Percentiles rank a stretch among this genome's conserved stretches.
Evolutionary conservation across 768 basidiomycete genomes (phyloP).

Genomic region (Cystofilobasidium ferigula): DNA sequence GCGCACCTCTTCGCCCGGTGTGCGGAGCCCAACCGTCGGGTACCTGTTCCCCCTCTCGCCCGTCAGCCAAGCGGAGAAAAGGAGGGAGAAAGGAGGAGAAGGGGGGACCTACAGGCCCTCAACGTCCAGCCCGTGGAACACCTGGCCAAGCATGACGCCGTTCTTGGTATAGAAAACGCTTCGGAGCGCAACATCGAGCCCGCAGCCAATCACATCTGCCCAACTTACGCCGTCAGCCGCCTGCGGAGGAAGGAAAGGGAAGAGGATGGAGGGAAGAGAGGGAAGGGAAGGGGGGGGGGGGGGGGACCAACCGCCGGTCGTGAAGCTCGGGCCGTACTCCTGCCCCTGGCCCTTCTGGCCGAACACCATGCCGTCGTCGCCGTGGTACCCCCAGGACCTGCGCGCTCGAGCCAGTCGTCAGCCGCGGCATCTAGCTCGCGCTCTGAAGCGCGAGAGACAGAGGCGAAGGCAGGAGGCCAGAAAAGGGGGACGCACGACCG

Average conservation of each 20-base stretch:
- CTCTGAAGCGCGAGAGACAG: too few relatives aligned
- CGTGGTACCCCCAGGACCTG: conserved; percentile 37
- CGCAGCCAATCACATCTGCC: not conserved
- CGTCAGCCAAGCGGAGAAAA: not conserved
- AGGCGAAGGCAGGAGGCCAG: too few relatives aligned
- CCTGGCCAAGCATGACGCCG: not conserved
- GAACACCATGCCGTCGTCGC: conserved; percentile 36
- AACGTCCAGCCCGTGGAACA: not conserved
- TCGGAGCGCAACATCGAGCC: not conserved
- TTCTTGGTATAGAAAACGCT: conserved; percentile 6
- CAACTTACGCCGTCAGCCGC: not conserved
- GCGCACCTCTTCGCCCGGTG: conserved; percentile 19
- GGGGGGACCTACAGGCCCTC: not conserved
- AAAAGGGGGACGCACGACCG: too few relatives aligned
- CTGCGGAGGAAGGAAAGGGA: not conserved
- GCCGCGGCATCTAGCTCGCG: too few relatives aligned
- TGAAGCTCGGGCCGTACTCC: conserved; percentile 72
- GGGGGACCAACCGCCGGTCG: conserved; percentile 30
- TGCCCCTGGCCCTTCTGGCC: conserved; percentile 53
- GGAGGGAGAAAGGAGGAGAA: not conserved
- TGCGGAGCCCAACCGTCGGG: conserved; percentile 21
- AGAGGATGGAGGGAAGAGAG: not conserved
- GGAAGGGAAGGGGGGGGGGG: not conserved
- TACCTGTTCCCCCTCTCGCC: not conserved
- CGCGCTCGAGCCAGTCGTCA: too few relatives aligned